These are phyloP conservation scores for Trypanosoma brucei DNA, from an alignment of 208 protist genomes.

Conservation along the genomic window DNA sequence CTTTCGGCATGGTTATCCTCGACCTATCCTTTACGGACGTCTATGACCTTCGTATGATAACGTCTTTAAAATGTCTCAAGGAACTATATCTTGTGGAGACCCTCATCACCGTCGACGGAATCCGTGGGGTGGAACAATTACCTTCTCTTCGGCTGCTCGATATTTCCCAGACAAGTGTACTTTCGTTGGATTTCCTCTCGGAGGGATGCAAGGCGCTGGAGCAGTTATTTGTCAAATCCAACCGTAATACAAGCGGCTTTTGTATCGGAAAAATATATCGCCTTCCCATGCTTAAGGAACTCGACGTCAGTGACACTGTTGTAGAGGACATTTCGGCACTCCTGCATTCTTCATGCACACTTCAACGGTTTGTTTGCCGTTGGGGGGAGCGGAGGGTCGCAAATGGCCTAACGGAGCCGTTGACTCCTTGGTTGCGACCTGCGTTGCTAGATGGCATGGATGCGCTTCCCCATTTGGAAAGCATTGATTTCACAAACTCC, in stretches of 20 bases:
- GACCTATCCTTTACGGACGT: constrained; percentile 25
- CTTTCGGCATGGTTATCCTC: constrained; percentile 10
- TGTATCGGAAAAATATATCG: constrained; percentile 40
- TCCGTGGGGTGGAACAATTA: constrained; percentile 50
- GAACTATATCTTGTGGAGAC: constrained; percentile 23
- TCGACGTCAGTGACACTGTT: constrained; percentile 69
- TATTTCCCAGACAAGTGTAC: constrained; percentile 68
- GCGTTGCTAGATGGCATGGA: constrained; percentile 29
- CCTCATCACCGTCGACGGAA: constrained; percentile 39
- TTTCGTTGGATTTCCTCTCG: constrained; percentile 60
- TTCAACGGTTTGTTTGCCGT: constrained; percentile 57
- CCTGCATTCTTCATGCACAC: constrained; percentile 25
- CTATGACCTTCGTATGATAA: constrained; percentile 34
- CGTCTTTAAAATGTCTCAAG: constrained; percentile 2
- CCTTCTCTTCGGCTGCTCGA: constrained; percentile 28
- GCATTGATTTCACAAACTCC: constrained; percentile 47
- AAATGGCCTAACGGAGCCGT: constrained; percentile 32
- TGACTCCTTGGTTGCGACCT: constrained; percentile 54
- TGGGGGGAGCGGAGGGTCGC: constrained; percentile 59
- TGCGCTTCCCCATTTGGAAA: constrained; percentile 27
- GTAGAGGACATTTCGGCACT: constrained; percentile 54
- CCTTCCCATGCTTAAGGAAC: constrained; percentile 37
- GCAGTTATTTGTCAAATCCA: constrained; percentile 37
- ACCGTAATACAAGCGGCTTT: constrained; percentile 59
- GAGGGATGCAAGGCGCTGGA: constrained; percentile 30